Base-by-base conservation (phyloP, 1,284 basidiomycete species). In the Grifola frondosa region DNA sequence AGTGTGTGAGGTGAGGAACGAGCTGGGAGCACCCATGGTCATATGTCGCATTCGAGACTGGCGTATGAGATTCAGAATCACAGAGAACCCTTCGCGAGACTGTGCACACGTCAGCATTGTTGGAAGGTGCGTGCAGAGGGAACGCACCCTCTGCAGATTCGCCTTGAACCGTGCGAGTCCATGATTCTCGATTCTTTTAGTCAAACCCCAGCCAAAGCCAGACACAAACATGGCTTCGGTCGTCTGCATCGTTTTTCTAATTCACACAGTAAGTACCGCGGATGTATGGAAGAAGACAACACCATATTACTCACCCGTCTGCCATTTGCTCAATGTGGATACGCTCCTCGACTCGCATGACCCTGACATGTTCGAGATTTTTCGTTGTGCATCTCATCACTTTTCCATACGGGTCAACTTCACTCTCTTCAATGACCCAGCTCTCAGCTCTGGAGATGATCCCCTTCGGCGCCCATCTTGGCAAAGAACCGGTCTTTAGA, bases 391-490 rank as follows among this genome's bases (percentile, higher is more conserved):
- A 91, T 35, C 72, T 70, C 49, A 91, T 77, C 8, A 78, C 72
- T 61, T 81, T 79, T 17, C 84, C 84, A 48, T 78, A 67, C 5
- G 87, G 84, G 65, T 91, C 88, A 16, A 96, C 90, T 57, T 93
- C 86, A 56, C 87, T 93, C 73, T 95, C 89, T 65, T 96, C 92
- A 50, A 95, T 69, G 40, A 95, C 82, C 92, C 91, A 96, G 10
- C 75, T 87, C 70, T 85, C 91, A 38, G 80, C 81, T 57, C 80
- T 80, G 13, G 74, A 77, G 37, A 89, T 72, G 58, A 88, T 88
- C 31, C 89, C 88, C 57, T 81, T 76, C 3, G 88, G 90, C 13
- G 88, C 90, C 95, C 95, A 98, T 60, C 84, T 79, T 3, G 95
- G 95, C 40, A 97, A 72, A 11, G 90, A 81, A 8, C 94, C 94